Base-by-base conservation (phyloP, 2,329 filamentous ascomycete genomes). In the Magnaporthales sp. region DNA sequence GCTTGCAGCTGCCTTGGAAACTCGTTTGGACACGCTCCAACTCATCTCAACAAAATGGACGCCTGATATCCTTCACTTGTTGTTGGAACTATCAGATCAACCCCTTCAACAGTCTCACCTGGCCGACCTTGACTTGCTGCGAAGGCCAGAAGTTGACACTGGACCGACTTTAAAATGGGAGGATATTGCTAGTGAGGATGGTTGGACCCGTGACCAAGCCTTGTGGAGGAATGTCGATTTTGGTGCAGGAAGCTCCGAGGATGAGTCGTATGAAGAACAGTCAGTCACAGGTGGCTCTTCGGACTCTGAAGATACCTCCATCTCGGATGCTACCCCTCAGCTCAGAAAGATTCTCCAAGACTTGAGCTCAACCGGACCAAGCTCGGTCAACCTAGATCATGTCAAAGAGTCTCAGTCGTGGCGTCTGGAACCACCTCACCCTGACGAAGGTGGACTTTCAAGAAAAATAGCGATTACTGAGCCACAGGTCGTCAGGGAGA, bases 51-150 rank as follows among this genome's bases (percentile, higher is more conserved):
- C 83, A 60, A 88, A 87, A 76, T 94, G 87, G 84, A 86, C 87
- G 6, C 93, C 93, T 0, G 95, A 98, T 71, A 82, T 91, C 15
- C 79, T 98, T 15, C 88, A 91, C 64, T 77, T 98, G 0, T 78
- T 98, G 11, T 80, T 98, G 8, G 86, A 92, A 68, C 84, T 98
- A 0, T 94, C 94, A 1, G 89, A 97, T 71, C 85, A 89, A 66
- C 94, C 95, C 2, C 85, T 89, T 0, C 84, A 89, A 65, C 89
- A 92, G 65, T 86, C 91, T 0, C 84, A 80, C 4, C 77, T 94
- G 0, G 81, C 84, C 56, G 84, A 87, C 69, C 78, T 95, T n/a
- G 81, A 88, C 22, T 75, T 79, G 1, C 76, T 90, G 2, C 80
- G 76, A 32, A 74, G 80, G 51, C 78, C 82, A 1, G 76, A 79